Evolutionary conservation across 768 basidiomycete genomes (phyloP).

Genomic region (Rhizopogon vesiculosus): DNA sequence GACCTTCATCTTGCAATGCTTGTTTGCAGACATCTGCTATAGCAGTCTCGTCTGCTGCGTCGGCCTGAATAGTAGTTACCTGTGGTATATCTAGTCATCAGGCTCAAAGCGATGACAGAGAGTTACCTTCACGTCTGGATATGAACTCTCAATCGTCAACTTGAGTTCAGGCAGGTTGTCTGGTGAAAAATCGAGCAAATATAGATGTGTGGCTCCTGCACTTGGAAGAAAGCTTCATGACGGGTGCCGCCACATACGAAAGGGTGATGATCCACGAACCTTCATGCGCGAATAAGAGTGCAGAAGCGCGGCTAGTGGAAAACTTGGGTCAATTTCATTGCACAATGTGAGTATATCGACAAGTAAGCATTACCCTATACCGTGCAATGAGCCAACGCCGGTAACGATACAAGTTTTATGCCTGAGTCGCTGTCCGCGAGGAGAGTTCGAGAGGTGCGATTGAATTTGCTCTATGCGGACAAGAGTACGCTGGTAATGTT

Average conservation of each 20-base stretch:
- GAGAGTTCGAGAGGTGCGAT: slow-evolving; percentile 53
- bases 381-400: slow-evolving; percentile 80
- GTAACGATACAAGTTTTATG: slow-evolving; percentile 86
- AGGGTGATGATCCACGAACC: slow-evolving; percentile 34
- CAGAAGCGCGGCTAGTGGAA: slow-evolving; percentile 56
- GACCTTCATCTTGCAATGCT: slow-evolving; percentile 76
- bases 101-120: not conserved
- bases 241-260: not conserved
- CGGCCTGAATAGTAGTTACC: slow-evolving; percentile 76
- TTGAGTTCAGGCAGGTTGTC: slow-evolving; percentile 70
- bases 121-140: slow-evolving; percentile 74
- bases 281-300: slow-evolving; percentile 76
- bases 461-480: slow-evolving; percentile 65
- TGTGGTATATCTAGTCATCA: slow-evolving; percentile 24
- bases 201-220: slow-evolving; percentile 71
- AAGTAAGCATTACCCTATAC: slow-evolving; percentile 67
- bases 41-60: slow-evolving; percentile 75
- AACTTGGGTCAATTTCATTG: slow-evolving; percentile 1
- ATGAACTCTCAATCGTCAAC: slow-evolving; percentile 56
- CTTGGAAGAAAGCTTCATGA: not conserved
- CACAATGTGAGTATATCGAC: slow-evolving; percentile 4
- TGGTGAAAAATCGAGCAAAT: slow-evolving; percentile 67
- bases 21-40: slow-evolving; percentile 66
- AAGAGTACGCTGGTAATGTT: slow-evolving; percentile 56
- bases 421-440: slow-evolving; percentile 53